Evolutionary conservation across 192 early-diverging fungal genomes (phyloP).

Genomic region (Backusella mclennaniae): DNA sequence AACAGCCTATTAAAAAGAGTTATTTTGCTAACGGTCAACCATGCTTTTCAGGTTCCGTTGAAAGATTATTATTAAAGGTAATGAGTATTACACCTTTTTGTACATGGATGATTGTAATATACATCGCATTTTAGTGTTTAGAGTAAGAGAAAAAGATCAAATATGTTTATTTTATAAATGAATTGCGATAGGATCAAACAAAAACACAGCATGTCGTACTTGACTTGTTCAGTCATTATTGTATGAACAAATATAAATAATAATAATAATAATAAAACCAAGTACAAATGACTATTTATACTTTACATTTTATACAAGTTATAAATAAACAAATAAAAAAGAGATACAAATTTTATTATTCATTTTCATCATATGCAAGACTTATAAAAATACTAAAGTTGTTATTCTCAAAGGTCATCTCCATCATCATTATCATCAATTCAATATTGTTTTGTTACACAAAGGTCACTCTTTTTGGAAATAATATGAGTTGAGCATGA

Average conservation of each 20-base stretch:
- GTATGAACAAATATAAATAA: not conserved
- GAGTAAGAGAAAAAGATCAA: not conserved
- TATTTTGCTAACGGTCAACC: not conserved
- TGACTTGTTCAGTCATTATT: not conserved
- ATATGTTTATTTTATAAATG: not conserved
- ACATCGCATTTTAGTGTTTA: not conserved
- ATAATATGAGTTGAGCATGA: not conserved
- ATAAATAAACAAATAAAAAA: not conserved
- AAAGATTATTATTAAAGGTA: too few relatives aligned
- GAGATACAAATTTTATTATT: not conserved
- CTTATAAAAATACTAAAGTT: not conserved
- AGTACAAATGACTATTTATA: not conserved
- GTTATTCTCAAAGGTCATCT: not conserved
- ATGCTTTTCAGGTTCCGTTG: not conserved
- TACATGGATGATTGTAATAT: too few relatives aligned
- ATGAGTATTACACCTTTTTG: too few relatives aligned
- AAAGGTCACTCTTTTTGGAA: not conserved
- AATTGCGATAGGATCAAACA: not conserved
- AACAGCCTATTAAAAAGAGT: not conserved
- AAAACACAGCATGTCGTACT: not conserved
- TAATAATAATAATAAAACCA: not conserved
- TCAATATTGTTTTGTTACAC: not conserved
- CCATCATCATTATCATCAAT: not conserved
- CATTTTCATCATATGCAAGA: not conserved
- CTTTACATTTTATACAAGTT: not conserved